Evolutionary conservation across 305 asterid genomes (phyloP), one percentile per base, ranked within the genome.

Genomic region (Stenogyne calaminthoides): DNA sequence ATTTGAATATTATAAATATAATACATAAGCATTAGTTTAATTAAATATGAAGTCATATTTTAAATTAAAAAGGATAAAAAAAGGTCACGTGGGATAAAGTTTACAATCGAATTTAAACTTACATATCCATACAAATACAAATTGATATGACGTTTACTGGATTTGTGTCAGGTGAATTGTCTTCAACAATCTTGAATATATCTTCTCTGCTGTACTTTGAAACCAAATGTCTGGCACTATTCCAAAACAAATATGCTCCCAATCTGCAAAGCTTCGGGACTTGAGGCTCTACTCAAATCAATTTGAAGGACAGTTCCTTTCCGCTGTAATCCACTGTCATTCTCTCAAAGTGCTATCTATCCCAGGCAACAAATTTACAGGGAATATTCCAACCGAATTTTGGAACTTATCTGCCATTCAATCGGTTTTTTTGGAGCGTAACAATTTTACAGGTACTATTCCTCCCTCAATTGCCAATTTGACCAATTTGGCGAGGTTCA

Each of bases 391-490:
- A 32, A 32, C 7, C 4, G 36, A 32, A 32, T 32, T 32, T 32
- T 32, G 36, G 36, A 68, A 68, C 73, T 68, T 68, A 11, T 4
- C 73, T 7, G 6, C 27, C 3, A 10, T 68, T n/a, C 22, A 57
- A 3, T 5, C 0, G 14, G 29, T 47, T 15, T 0, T 0, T 14
- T 47, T 67, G 15, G 10, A 0, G 6, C 20, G 40, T 11, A 67
- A 67, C 12, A 3, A 15, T 1, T 36, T 67, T 5, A 15, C 61
- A 34, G 80, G 80, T 18, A 37, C 39, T 1, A 25, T 79, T 74
- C 74, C 80, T n/a, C 56, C 44, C 20, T 74, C 79, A 3, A 3
- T 69, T 1, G 73, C 66, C 5, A 74, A 70, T 47, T 39, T 79
- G 36, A 69, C 77, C 0, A 57, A 64, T 27, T 25, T 79, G 56